Evolutionary conservation across 2,329 filamentous ascomycete genomes (phyloP), one percentile per base, ranked within the genome.

Genomic region (Colletotrichum euphorbiae): DNA sequence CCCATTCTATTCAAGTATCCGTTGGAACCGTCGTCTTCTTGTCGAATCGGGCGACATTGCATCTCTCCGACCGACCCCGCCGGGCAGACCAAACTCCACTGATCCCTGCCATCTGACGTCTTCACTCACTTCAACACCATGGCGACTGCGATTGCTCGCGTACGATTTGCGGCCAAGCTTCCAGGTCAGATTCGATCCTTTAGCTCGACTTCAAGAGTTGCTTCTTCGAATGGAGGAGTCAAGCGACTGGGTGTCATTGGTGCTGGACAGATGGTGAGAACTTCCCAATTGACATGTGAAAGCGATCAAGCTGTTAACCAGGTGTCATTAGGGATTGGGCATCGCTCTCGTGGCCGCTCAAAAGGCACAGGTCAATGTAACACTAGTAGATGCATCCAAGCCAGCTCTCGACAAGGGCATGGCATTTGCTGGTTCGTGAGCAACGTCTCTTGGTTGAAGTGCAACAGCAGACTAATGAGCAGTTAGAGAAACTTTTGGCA

Each of bases 321-420:
- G 48, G 40, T 38, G 15, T 8, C 46, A 13, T 48, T 74, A 98
- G 95, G 96, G 96, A 68, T 84, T 99, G 50, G 96, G 96, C 68
- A 99, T 99, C 78, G 96, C 96, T 57, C 89, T 99, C 15, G 95
- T 99, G 52, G 96, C 95, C 57, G 93, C 95, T 48, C 90, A 93
- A 72, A 94, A 85, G 78, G 95, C 95, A 48, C 85, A 89, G 69
- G 88, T 99, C 0, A 92, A 93, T 3, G 95, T 99, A 12, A 94
- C 88, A 11, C 79, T 99, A 45, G 88, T 99, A 69, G 96, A 99
- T 79, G 91, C 82, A 69, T 96, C 91, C 11, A 90, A 97, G 80
- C 87, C 90, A 51, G 93, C 95, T 15, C 85, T 99, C 70, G 91
- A 96, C 76, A 98, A 97, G 82, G 93, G 94, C 52, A 80, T 98